Evolutionary conservation across 2,329 filamentous ascomycete genomes (phyloP), one percentile per base, ranked within the genome.

Genomic region (Teratosphaeria zuluensis): DNA sequence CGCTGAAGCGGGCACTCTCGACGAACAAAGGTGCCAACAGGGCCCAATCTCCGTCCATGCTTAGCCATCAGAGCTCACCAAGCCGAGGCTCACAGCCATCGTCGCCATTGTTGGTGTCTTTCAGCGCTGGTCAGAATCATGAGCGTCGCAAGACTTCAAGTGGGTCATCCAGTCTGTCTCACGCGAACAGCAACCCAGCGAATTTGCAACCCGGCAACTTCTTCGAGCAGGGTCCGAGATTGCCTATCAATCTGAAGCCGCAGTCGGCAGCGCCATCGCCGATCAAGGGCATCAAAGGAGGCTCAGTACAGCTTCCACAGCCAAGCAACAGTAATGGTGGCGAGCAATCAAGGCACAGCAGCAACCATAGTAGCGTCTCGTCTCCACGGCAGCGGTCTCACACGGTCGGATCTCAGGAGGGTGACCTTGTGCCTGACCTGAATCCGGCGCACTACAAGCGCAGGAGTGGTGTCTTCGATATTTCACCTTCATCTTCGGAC

Each of bases 401-500:
- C 66, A 99, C 94, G 0, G 87, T 97, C 42, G 92, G 92, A 8
- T 97, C 94, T 12, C 90, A 96, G 72, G 66, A 70, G 42, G 90
- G 89, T 31, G 95, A 94, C 64, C 83, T 87, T 6, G 81, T 90
- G 16, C 79, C 86, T 1, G 84, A 88, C 21, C 83, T 88, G 56
- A 74, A 80, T 59, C 75, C 79, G 12, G 77, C 75, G 32, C 92
- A 96, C 69, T 86, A 92, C 67, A 96, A 96, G 72, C 86, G 94
- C 46, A 84, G 91, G 66, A 97, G 92, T 70, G 94, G 96, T 68
- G 88, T 96, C 2, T 90, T 97, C 66, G 92, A 97, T 71, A 88
- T 96, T 75, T 99, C 94, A 2, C 94, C 94, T 2, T 97, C 94
- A 0, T 97, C 92, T 0, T 99, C 94, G 0, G 94, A 99, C 70